phyloP scores from a whole-genome alignment of 202 grass and related monocot genomes.

The Cymbopogon flexuosus region DNA sequence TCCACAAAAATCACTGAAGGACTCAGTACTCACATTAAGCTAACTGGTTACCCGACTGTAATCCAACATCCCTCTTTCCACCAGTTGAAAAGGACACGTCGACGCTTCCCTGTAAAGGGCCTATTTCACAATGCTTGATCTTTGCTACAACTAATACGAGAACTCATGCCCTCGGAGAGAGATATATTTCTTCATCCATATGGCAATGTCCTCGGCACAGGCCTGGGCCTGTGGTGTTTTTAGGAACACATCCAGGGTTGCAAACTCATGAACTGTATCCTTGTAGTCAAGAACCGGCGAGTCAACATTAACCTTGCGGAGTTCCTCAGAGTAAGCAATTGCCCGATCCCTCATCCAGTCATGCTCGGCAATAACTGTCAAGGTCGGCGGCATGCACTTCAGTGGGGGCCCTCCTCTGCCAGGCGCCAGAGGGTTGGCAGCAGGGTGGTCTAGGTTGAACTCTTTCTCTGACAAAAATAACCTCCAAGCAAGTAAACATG shows the following conservation, averaged over 20 bases:
- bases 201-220: constrained; percentile 74
- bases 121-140: constrained; percentile 38
- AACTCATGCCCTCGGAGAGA: constrained; percentile 80
- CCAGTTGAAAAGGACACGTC: constrained; percentile 28
- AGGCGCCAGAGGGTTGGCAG: constrained; percentile 63
- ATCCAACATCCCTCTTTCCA: constrained; percentile 22
- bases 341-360: constrained; percentile 97
- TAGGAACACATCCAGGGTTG: constrained; percentile 76
- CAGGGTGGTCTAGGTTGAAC: constrained; percentile 81
- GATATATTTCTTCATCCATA: constrained; percentile 96
- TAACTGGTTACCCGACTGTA: constrained; percentile 24
- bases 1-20: constrained; percentile 31
- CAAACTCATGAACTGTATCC: constrained; percentile 83
- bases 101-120: constrained; percentile 34
- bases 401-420: constrained; percentile 54
- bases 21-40: constrained; percentile 31
- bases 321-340: constrained; percentile 88
- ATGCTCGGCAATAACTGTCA: constrained; percentile 83
- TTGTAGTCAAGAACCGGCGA: constrained; percentile 87
- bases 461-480: constrained; percentile 79
- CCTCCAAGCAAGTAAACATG: constrained; percentile 81
- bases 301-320: constrained; percentile 88
- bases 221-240: constrained; percentile 81
- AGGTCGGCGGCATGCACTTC: constrained; percentile 78
- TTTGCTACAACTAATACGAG: constrained; percentile 70